Conservation (phyloP, 116 monocot genomes). For the Dioscorea cayenensis region DNA sequence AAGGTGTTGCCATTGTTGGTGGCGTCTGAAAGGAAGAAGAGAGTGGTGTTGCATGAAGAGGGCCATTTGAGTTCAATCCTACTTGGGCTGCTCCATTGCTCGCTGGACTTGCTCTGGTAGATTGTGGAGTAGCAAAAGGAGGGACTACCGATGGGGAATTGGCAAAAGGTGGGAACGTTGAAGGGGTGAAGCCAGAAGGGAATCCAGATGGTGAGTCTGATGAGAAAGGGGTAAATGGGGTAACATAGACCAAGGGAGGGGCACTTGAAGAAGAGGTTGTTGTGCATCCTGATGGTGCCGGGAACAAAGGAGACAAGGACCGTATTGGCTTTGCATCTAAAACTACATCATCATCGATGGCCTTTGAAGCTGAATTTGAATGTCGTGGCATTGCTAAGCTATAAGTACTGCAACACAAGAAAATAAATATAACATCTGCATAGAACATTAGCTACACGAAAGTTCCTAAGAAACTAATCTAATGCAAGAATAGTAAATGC, state of each 20-base stretch:
- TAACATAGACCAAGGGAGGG: conserved; percentile 40
- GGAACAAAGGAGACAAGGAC: conserved; percentile 61
- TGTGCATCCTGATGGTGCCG: conserved; percentile 31
- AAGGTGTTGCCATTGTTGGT: conserved; percentile 1
- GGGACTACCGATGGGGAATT: conserved; percentile 6
- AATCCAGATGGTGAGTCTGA: neutral
- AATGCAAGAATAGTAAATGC: too few species aligned
- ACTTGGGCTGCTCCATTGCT: conserved; percentile 3
- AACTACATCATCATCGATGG: conserved; percentile 5
- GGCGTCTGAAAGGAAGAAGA: conserved; percentile 11
- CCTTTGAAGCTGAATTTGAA: neutral
- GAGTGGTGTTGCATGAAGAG: neutral
- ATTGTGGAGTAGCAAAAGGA: neutral
- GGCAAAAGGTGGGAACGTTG: neutral
- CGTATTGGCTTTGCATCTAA: conserved; percentile 64
- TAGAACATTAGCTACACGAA: too few species aligned
- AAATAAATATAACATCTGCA: neutral
- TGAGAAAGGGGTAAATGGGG: conserved; percentile 22
- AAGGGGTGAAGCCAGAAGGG: neutral
- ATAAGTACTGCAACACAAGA: neutral
- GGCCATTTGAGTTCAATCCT: conserved; percentile 9
- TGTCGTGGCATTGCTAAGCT: conserved; percentile 11
- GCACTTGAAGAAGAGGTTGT: conserved; percentile 12
- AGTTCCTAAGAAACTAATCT: too few species aligned
- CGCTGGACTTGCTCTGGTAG: neutral